These are phyloP conservation scores for Incumbomyces lentus DNA, from an alignment of 2,329 filamentous ascomycete genomes.

Conservation along the genomic window DNA sequence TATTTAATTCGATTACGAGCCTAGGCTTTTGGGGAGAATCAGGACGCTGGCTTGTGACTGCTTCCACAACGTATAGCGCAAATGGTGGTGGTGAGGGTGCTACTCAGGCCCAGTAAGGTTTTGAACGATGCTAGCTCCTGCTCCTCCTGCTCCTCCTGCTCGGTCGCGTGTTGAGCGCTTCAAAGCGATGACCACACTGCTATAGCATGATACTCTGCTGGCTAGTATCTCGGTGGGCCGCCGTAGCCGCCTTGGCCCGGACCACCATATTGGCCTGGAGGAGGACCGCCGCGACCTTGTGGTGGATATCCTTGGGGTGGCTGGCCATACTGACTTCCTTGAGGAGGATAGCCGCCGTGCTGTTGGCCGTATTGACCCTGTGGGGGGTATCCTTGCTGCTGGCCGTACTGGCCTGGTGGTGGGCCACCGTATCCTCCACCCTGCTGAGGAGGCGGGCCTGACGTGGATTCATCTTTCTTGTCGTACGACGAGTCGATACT, in stretches of 20 bases:
- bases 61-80: no score
- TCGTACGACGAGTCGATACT: conserved; percentile 58
- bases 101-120: no score
- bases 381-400: conserved; percentile 23
- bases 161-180: no score
- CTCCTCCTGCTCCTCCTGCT: no score
- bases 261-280: conserved; percentile 1
- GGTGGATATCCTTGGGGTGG: conserved; percentile 19
- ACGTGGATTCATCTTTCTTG: conserved; percentile 51
- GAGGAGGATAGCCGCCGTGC: conserved; percentile 24
- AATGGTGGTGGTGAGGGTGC: no score
- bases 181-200: no score
- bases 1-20: no score
- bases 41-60: no score
- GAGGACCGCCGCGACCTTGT: conserved; percentile 20
- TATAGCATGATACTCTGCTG: conserved; percentile 21
- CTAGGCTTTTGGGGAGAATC: no score
- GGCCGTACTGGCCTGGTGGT: conserved; percentile 23
- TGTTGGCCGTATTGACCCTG: conserved; percentile 22
- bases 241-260: conserved; percentile 21
- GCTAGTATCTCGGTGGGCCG: conserved; percentile 19
- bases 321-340: conserved; percentile 26
- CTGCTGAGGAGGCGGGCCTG: conserved; percentile 24
- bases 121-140: no score
- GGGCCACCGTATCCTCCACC: conserved; percentile 14